Evolutionary conservation across 805 yeast genomes (phyloP).

Genomic region (Huiozyma sinensis): DNA sequence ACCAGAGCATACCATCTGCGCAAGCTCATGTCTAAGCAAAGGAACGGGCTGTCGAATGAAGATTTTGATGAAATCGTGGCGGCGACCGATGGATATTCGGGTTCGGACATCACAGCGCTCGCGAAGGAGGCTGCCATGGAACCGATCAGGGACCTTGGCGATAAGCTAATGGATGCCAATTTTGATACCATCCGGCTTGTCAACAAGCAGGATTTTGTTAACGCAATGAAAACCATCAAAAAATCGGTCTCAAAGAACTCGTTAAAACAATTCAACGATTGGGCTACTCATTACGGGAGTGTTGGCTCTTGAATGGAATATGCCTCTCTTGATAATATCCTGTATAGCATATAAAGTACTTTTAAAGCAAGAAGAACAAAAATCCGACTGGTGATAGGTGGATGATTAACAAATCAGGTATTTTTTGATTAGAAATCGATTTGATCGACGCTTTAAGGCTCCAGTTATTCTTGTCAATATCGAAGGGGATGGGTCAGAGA

Average conservation of each 20-base stretch:
- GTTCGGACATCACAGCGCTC: conserved; percentile 87
- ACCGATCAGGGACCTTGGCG: conserved; percentile 84
- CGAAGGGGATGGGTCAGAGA: neutral
- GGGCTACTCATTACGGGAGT: conserved; percentile 85
- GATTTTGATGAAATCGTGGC: conserved; percentile 54
- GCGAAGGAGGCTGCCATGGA: conserved; percentile 99
- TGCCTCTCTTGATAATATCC: neutral
- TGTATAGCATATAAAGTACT: neutral
- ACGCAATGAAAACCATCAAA: conserved; percentile 66
- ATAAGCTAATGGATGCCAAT: conserved; percentile 55
- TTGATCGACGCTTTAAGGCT: neutral
- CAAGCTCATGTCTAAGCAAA: conserved; percentile 60
- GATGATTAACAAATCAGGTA: too few species aligned
- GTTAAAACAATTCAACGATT: conserved; percentile 64
- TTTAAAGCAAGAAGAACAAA: neutral
- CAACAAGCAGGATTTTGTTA: conserved; percentile 59
- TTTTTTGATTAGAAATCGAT: too few species aligned
- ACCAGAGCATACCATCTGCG: conserved; percentile 66
- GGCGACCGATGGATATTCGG: conserved; percentile 78
- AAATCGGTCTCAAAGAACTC: conserved; percentile 87
- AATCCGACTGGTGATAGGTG: neutral
- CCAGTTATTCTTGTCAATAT: neutral
- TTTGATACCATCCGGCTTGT: conserved; percentile 76
- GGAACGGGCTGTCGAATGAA: conserved; percentile 48
- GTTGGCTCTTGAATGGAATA: conserved; percentile 39